Evolutionary conservation across 169 alveolate species (phyloP).

Genomic region (Perkinsus marinus): DNA sequence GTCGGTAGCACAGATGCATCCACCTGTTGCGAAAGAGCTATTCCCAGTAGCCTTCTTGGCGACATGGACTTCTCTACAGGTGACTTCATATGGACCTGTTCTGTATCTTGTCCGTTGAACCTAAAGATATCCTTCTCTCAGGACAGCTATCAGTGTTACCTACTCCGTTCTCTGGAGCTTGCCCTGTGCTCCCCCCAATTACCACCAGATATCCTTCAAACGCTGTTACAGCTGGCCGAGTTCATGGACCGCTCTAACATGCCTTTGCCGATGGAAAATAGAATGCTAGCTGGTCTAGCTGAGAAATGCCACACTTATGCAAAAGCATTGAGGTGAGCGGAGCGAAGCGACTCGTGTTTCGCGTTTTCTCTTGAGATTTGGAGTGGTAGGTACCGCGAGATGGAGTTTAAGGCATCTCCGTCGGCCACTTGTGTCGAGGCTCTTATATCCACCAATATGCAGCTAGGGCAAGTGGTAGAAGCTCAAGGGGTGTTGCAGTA

Average conservation of each 20-base stretch:
- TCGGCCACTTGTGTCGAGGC: slow-evolving; percentile 45
- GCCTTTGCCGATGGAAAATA: slow-evolving; percentile 47
- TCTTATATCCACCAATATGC: slow-evolving; percentile 52
- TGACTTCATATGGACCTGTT: too few relatives aligned
- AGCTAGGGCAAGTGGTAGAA: slow-evolving; percentile 61
- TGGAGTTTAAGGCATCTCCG: slow-evolving; percentile 47
- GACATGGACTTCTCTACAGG: slow-evolving; percentile 34
- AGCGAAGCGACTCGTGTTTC: not conserved
- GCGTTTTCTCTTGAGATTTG: not conserved
- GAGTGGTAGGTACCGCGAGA: slow-evolving; percentile 49
- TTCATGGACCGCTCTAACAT: slow-evolving; percentile 65
- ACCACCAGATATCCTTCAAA: slow-evolving; percentile 58
- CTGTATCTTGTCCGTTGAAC: too few relatives aligned
- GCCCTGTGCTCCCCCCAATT: slow-evolving; percentile 51
- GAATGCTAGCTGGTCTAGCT: slow-evolving; percentile 60
- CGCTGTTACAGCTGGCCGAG: slow-evolving; percentile 66
- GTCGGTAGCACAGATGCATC: slow-evolving; percentile 59
- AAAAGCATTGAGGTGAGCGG: slow-evolving; percentile 49
- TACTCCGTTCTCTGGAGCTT: slow-evolving; percentile 33
- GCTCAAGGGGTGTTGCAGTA: slow-evolving; percentile 61
- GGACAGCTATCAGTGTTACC: slow-evolving; percentile 51
- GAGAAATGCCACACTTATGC: slow-evolving; percentile 75
- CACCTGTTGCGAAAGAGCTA: slow-evolving; percentile 57
- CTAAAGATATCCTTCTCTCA: slow-evolving; percentile 22
- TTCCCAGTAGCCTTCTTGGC: slow-evolving; percentile 65